Conservation (phyloP, 345 rosid genomes). For the Psidium guajava region DNA sequence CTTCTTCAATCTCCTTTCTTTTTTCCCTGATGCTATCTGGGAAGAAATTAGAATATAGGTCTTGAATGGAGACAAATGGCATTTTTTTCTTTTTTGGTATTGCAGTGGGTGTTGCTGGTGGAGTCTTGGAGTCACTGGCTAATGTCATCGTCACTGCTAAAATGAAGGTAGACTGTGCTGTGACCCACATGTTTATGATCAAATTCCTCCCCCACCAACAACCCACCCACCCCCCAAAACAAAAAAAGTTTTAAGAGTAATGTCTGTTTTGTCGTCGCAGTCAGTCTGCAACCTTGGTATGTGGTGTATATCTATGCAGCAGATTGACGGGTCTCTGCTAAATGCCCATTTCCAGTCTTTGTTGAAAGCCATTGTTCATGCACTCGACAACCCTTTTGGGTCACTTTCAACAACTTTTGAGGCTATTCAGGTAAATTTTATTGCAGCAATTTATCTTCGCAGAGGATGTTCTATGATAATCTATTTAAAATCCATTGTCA, state of each 20-base stretch:
- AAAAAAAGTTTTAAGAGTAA: not conserved
- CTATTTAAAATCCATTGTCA: not conserved
- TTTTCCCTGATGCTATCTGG: not conserved
- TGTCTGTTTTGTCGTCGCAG: constrained; percentile 6
- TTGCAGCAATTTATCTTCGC: not conserved
- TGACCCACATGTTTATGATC: not conserved
- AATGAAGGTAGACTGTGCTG: constrained; percentile 22
- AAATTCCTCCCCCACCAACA: not conserved
- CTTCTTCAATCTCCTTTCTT: not conserved
- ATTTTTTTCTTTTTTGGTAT: not conserved
- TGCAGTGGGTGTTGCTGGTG: constrained; percentile 22
- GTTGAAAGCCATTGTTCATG: constrained; percentile 36
- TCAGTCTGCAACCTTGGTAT: constrained; percentile 37
- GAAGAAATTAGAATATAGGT: not conserved
- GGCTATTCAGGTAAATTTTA: constrained; percentile 34
- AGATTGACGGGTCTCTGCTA: constrained; percentile 18
- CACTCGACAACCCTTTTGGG: constrained; percentile 48
- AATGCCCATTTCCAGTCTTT: constrained; percentile 18
- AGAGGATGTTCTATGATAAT: not conserved
- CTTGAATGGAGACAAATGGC: not conserved
- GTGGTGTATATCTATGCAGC: constrained; percentile 58
- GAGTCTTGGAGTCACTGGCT: constrained; percentile 23
- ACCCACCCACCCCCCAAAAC: too few species aligned
- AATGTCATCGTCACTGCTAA: constrained; percentile 24
- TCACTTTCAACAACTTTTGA: constrained; percentile 51